phyloP scores from a whole-genome alignment of 352 stramenopile genomes.

The Phytophthora podocarpi region DNA sequence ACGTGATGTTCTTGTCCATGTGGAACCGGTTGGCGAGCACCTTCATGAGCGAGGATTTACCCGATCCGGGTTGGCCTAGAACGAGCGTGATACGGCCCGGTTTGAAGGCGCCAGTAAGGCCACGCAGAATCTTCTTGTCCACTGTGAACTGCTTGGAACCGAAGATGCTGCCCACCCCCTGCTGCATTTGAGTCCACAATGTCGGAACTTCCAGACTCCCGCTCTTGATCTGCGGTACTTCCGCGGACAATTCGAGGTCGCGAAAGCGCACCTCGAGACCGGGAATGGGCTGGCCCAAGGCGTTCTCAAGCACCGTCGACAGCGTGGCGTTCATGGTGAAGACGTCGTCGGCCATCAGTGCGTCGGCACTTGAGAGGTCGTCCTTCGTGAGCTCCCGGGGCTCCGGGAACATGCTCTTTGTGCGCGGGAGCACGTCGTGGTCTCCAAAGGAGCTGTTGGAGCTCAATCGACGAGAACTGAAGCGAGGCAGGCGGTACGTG shows the following conservation, averaged over 20 bases:
- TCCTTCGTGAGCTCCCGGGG: slow-evolving; percentile 32
- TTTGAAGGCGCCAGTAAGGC: slow-evolving; percentile 48
- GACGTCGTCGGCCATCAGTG: slow-evolving; percentile 54
- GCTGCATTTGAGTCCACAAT: slow-evolving; percentile 40
- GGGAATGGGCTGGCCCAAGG: slow-evolving; percentile 48
- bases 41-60: slow-evolving; percentile 46
- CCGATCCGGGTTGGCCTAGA: slow-evolving; percentile 36
- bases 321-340: slow-evolving; percentile 64
- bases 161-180: slow-evolving; percentile 19
- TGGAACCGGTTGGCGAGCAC: slow-evolving; percentile 58
- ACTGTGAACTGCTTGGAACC: slow-evolving; percentile 29
- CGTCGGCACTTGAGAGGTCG: slow-evolving; percentile 49
- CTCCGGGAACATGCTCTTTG: slow-evolving; percentile 40
- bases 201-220: slow-evolving; percentile 45
- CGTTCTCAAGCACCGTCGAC: slow-evolving; percentile 49
- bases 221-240: slow-evolving; percentile 29
- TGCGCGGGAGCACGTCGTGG: slow-evolving; percentile 18
- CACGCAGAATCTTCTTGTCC: slow-evolving; percentile 55
- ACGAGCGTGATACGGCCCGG: slow-evolving; percentile 60
- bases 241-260: slow-evolving; percentile 47
- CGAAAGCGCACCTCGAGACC: slow-evolving; percentile 65
- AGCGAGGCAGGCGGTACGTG: slow-evolving; percentile 36
- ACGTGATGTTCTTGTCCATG: slow-evolving; percentile 46
- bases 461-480: slow-evolving; percentile 33
- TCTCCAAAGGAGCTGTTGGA: slow-evolving; percentile 21